Evolutionary conservation across 2,329 filamentous ascomycete species (phyloP).

Genomic region (Ambrosiella cleistominuta): DNA sequence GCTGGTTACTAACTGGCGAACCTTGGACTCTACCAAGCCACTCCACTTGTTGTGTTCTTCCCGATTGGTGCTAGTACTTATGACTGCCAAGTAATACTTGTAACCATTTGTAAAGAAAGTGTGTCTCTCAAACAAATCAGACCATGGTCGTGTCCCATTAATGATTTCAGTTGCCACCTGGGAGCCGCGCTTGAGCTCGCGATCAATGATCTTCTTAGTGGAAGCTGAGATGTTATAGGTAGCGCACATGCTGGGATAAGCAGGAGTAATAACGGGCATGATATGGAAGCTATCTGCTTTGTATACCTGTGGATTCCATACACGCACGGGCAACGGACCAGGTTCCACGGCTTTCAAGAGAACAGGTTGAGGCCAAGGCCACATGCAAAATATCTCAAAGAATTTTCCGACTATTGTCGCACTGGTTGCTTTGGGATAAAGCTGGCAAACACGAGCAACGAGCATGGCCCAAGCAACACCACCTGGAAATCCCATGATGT

Average conservation of each 20-base stretch:
- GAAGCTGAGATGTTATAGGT: slow-evolving; percentile 87
- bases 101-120: slow-evolving; percentile 85
- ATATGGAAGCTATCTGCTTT: slow-evolving; percentile 67
- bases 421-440: slow-evolving; percentile 83
- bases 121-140: slow-evolving; percentile 74
- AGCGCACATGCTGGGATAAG: slow-evolving; percentile 94
- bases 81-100: slow-evolving; percentile 88
- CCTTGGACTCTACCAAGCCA: slow-evolving; percentile 83
- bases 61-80: slow-evolving; percentile 64
- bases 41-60: slow-evolving; percentile 78
- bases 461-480: slow-evolving; percentile 98
- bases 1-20: slow-evolving; percentile 66
- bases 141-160: slow-evolving; percentile 60
- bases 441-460: slow-evolving; percentile 84
- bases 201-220: slow-evolving; percentile 66
- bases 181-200: slow-evolving; percentile 62
- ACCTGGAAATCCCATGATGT: slow-evolving; percentile 90
- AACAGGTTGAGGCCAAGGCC: slow-evolving; percentile 91
- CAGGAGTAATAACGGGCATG: slow-evolving; percentile 96
- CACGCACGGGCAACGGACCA: slow-evolving; percentile 60
- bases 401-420: slow-evolving; percentile 85
- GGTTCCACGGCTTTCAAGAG: slow-evolving; percentile 76
- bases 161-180: slow-evolving; percentile 68
- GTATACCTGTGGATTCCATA: slow-evolving; percentile 92
- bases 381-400: slow-evolving; percentile 77